Evolutionary conservation across 257 asterid genomes (phyloP), one percentile per base, ranked within the genome.

Genomic region (Solanum peruvianum): DNA sequence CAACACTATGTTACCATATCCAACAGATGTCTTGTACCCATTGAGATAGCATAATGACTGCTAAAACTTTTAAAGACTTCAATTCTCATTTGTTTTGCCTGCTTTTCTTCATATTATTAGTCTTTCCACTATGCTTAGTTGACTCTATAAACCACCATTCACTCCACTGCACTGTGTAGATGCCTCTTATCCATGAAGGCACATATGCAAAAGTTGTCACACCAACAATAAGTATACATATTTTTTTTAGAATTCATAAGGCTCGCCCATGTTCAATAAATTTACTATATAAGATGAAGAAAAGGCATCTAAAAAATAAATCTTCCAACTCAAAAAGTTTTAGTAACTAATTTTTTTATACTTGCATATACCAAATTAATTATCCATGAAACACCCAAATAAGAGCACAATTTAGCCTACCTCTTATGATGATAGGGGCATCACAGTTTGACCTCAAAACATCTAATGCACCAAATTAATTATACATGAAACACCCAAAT

Each of bases 221-320:
- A 88, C 99, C 97, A 85, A 94, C 98, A 49, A 94, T 88, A 96
- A 88, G 16, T 45, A 13, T 13, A 90, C 98, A 73, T 94, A 89
- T 91, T 91, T 97, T 96, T 95, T 92, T 98, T 96, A 29, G 99
- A 96, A 88, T 98, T 91, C 92, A 37, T 7, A 37, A 37, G 39
- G 39, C 97, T 87, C 96, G 93, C 42, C 99, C 99, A 92, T 91
- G 98, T 88, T 95, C 98, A 77, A 98, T 95, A 91, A 97, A 91
- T 33, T 33, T 33, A 33, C 93, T 95, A 96, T 90, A 95, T 90
- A 90, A 96, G 98, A 93, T 97, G 98, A 91, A 95, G 99, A 75
- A 98, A 95, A 85, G 97, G 96, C 98, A 97, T 97, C 72, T 86
- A 88, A 76, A 73, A 86, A 89, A 89, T 88, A 87, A 56, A 88